These are phyloP conservation scores for Lasiodiplodia sp. DNA, from an alignment of 2,329 filamentous ascomycete species.

Conservation along the genomic window DNA sequence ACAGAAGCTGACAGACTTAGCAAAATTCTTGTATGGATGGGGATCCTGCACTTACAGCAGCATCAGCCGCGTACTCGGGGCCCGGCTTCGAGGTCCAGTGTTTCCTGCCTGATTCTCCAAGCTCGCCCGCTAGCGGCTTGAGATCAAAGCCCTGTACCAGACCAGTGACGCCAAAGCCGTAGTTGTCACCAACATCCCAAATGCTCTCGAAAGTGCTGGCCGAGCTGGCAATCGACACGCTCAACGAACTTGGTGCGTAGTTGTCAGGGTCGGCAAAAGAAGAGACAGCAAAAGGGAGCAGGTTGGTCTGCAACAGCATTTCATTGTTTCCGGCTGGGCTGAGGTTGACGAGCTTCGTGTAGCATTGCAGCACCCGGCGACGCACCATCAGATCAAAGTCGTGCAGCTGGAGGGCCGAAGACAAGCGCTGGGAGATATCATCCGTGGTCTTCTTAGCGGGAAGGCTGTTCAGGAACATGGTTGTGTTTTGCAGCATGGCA, in stretches of 20 bases:
- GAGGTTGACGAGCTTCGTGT: slow-evolving; percentile 86
- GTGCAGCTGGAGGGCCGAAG: slow-evolving; percentile 84
- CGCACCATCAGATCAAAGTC: slow-evolving; percentile 95
- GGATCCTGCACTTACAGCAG: slow-evolving; percentile 35
- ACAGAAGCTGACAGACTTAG: slow-evolving; percentile 44
- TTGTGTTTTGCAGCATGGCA: slow-evolving; percentile 93
- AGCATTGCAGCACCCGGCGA: slow-evolving; percentile 91
- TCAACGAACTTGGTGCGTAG: slow-evolving; percentile 73
- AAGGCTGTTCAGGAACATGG: slow-evolving; percentile 84
- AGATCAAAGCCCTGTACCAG: slow-evolving; percentile 80
- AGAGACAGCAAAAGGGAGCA: slow-evolving; percentile 86
- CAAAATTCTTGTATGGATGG: slow-evolving; percentile 22
- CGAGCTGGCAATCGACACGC: slow-evolving; percentile 87
- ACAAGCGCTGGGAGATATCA: slow-evolving; percentile 82
- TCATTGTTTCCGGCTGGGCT: slow-evolving; percentile 87
- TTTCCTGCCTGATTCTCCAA: slow-evolving; percentile 49
- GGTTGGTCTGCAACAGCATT: slow-evolving; percentile 85
- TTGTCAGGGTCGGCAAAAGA: slow-evolving; percentile 93
- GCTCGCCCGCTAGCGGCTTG: slow-evolving; percentile 70
- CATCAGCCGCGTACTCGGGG: slow-evolving; percentile 70
- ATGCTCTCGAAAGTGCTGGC: slow-evolving; percentile 90
- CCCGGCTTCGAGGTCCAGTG: slow-evolving; percentile 64
- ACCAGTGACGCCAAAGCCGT: slow-evolving; percentile 90
- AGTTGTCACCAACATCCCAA: slow-evolving; percentile 95
- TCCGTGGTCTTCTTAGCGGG: slow-evolving; percentile 85